Base-by-base conservation (phyloP, 352 stramenopile genomes). In the Globisporangium rhizosaccharum region DNA sequence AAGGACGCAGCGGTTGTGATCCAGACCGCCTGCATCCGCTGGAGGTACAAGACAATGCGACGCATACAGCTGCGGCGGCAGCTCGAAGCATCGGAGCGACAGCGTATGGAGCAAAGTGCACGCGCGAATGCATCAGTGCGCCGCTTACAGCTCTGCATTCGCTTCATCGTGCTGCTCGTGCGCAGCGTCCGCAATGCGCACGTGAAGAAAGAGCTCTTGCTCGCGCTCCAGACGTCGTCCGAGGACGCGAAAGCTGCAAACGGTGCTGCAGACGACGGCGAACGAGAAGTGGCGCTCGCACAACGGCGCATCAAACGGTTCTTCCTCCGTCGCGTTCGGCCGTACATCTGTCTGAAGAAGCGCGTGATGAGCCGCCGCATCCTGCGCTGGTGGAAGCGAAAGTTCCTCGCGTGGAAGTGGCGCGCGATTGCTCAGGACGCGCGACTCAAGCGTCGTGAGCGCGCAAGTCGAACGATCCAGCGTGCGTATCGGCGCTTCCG, bases 381-480 rank as follows among this genome's bases (percentile, higher is more conserved):
- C 14, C 37, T 70, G 9, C 71, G 59, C 3, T 88, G 75, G 70
- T 88, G 74, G 76, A 78, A 70, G 37, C 63, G 39, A 4, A 70
- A 47, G 28, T 47, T 57, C 9, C 56, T 63, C 20, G 11, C 28
- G 9, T 56, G 51, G 37, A 72, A 61, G n/a, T 87, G 75, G 70
- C 65, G 67, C 7, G 28, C 58, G 12, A 14, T 60, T 5, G 75
- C 65, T 1, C 42, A 50, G 37, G 15, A 11, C 8, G 46, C 56
- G 30, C 53, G 61, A 2, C 15, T 56, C 9, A 17, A 37, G 17
- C 53, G 69, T 30, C 68, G 69, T 6, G 53, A 67, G 12, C 14
- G 45, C 8, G 72, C 80, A 17, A 68, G 72, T n/a, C 55, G 57
- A 2, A n/a, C 41, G n/a, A 83, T 90, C 26, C 80, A 90, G 56